Conservation (phyloP, 495 filamentous ascomycete species). For the Parmelia sp. region DNA sequence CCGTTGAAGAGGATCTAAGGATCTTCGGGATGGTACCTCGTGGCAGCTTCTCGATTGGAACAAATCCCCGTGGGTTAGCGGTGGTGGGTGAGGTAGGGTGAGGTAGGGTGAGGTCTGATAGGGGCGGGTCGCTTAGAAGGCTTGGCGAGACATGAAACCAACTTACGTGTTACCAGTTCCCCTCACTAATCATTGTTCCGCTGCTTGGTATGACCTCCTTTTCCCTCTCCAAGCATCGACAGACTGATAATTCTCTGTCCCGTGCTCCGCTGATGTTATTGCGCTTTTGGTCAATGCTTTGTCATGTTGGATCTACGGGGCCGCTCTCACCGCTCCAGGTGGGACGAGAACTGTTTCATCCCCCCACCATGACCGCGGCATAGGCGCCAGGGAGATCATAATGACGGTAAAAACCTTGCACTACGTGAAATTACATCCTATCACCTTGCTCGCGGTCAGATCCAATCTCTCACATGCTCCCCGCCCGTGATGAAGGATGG, state of each 20-base stretch:
- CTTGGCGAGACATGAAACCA: background rate
- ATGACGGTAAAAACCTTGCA: background rate
- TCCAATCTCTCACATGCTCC: background rate
- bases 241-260: background rate
- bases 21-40: background rate
- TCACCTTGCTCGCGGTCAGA: background rate
- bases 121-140: background rate
- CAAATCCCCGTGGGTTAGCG: background rate
- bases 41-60: background rate
- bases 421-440: background rate
- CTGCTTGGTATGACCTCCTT: too few relatives aligned
- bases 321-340: background rate
- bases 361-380: background rate
- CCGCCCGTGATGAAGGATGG: conserved; percentile 7
- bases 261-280: background rate
- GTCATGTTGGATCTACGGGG: background rate
- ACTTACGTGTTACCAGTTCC: background rate
- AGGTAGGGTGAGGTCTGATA: background rate
- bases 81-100: too few relatives aligned
- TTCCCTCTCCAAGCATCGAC: background rate
- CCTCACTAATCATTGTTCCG: background rate
- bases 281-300: background rate
- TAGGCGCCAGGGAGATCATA: background rate
- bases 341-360: background rate
- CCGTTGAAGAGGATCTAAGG: background rate